Evolutionary conservation across 768 basidiomycete genomes (phyloP).

Genomic region (Leccinum truebloodii): DNA sequence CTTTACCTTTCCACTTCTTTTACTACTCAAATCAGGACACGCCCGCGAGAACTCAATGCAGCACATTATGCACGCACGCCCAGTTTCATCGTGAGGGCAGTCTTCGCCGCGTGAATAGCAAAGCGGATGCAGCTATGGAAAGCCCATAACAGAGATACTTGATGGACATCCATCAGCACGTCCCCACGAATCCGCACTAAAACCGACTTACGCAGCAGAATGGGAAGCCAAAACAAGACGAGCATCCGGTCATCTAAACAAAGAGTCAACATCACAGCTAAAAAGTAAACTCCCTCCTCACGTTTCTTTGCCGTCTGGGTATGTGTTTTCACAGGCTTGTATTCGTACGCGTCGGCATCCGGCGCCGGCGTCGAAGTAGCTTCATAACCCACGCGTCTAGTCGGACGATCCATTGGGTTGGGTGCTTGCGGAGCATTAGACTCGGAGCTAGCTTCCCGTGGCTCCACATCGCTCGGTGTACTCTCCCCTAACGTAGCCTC

Average conservation of each 20-base stretch:
- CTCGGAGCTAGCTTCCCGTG: conserved; percentile 8
- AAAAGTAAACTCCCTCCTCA: conserved; percentile 31
- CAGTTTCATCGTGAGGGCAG: conserved; percentile 46
- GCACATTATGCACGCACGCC: conserved; percentile 36
- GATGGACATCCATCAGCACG: conserved; percentile 9
- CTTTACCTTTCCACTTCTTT: background rate
- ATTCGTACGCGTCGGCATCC: conserved; percentile 69
- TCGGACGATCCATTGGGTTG: conserved; percentile 33
- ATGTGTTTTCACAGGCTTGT: conserved; percentile 51
- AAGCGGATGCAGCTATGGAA: conserved; percentile 56
- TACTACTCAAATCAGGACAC: background rate
- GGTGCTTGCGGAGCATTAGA: conserved; percentile 26
- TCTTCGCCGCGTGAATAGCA: conserved; percentile 49
- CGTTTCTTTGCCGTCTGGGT: conserved; percentile 62
- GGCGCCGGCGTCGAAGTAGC: conserved; percentile 55
- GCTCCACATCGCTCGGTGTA: conserved; percentile 3
- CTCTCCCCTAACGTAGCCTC: conserved; percentile 8
- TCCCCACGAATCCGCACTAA: background rate
- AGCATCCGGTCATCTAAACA: conserved; percentile 80
- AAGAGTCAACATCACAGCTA: conserved; percentile 3
- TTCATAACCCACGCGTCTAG: conserved; percentile 48
- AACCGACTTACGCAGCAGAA: conserved; percentile 67
- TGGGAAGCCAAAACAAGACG: conserved; percentile 82
- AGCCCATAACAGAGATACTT: conserved; percentile 66
- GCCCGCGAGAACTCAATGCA: conserved; percentile 7